phyloP scores from a whole-genome alignment of 164 flowering plant genomes.

The Tinospora cordifolia region DNA sequence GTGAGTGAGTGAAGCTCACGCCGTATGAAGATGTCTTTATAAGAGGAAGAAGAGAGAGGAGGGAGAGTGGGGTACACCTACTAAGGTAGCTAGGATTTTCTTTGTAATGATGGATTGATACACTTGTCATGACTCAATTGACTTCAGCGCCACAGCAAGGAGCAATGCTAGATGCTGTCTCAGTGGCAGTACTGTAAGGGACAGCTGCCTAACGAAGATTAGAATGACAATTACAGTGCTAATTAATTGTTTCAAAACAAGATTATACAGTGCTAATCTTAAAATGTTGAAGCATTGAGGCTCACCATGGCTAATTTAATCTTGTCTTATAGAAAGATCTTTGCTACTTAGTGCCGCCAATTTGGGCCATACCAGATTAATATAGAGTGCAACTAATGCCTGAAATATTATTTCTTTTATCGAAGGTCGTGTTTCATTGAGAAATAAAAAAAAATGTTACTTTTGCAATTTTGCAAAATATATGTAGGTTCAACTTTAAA shows the following conservation, averaged over 20 bases:
- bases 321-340: too few relatives aligned
- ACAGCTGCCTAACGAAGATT: neutral
- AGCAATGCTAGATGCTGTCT: neutral
- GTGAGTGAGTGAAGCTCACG: neutral
- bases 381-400: too few relatives aligned
- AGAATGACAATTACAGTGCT: neutral
- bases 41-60: neutral
- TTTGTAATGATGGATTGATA: neutral
- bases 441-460: too few relatives aligned
- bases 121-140: conserved; percentile 11
- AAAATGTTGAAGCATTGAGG: too few relatives aligned
- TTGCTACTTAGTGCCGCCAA: too few relatives aligned
- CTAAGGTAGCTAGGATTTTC: neutral
- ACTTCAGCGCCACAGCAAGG: conserved; percentile 11
- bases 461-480: too few relatives aligned
- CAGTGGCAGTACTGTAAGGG: neutral
- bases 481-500: too few relatives aligned
- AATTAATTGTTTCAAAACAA: neutral
- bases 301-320: too few relatives aligned
- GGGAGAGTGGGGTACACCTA: neutral
- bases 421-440: too few relatives aligned
- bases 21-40: neutral
- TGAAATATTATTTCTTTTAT: too few relatives aligned
- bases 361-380: too few relatives aligned
- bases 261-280: too few relatives aligned